phyloP scores from a whole-genome alignment of 768 basidiomycete species.

The Tephrocybe sp. region DNA sequence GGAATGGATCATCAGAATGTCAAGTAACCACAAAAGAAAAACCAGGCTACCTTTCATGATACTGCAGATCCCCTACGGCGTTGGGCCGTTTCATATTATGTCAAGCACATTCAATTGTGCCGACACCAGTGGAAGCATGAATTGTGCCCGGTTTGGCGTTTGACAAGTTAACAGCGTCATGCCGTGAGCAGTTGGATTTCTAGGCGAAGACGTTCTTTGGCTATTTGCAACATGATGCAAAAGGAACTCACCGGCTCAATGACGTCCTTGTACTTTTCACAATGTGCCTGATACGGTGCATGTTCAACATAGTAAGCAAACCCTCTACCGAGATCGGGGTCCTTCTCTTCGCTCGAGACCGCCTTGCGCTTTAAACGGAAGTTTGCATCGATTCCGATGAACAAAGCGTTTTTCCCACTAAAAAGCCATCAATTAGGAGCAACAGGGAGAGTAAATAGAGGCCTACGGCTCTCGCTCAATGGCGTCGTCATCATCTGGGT shows the following conservation, averaged over 20 bases:
- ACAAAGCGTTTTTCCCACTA: constrained; percentile 23
- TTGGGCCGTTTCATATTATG: constrained; percentile 27
- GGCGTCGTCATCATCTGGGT: too few relatives aligned
- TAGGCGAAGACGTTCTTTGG: too few relatives aligned
- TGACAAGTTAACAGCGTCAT: constrained; percentile 26
- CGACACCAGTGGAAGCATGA: constrained; percentile 24
- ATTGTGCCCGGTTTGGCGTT: constrained; percentile 18
- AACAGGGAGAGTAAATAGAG: too few relatives aligned
- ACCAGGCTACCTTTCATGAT: constrained; percentile 26
- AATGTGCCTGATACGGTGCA: constrained; percentile 19
- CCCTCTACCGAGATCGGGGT: constrained; percentile 26
- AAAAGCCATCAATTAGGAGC: background rate
- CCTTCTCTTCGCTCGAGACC: constrained; percentile 21
- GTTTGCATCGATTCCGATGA: constrained; percentile 29
- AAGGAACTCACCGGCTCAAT: constrained; percentile 19
- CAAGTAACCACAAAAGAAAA: background rate
- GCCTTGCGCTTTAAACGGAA: constrained; percentile 29
- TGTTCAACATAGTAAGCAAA: constrained; percentile 27
- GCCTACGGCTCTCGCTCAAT: too few relatives aligned
- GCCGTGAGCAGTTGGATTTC: constrained; percentile 27
- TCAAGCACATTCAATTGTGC: constrained; percentile 24
- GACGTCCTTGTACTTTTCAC: constrained; percentile 18
- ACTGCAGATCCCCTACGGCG: constrained; percentile 27
- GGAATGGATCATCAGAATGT: background rate
- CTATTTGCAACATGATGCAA: too few relatives aligned